phyloP scores from a whole-genome alignment of 2,329 filamentous ascomycete species.

The Neoarthrinium moseri region DNA sequence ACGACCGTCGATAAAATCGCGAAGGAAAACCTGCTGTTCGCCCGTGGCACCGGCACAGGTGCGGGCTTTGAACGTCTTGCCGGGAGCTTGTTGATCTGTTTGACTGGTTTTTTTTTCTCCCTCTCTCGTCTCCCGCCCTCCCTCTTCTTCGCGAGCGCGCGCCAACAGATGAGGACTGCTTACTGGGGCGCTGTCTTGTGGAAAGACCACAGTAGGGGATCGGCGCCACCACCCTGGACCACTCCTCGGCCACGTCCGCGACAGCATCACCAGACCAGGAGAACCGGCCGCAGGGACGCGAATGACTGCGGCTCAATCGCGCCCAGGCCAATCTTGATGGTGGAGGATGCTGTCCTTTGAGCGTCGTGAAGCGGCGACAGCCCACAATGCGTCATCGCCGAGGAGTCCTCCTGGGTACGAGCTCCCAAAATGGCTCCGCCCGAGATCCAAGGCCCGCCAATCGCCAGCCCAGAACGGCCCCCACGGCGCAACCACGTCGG shows the following conservation, averaged over 20 bases:
- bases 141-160: neutral
- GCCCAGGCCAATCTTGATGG: no score
- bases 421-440: neutral
- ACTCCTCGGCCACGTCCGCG: neutral
- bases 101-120: neutral
- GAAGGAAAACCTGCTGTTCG: no score
- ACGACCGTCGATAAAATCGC: no score
- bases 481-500: neutral
- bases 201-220: conserved; percentile 5
- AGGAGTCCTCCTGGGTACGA: neutral
- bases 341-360: neutral
- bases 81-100: neutral
- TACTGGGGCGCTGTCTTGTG: conserved; percentile 1
- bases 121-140: neutral
- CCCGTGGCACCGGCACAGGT: neutral
- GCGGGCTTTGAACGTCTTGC: neutral
- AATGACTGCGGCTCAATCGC: no score
- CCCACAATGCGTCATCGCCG: neutral
- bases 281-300: no score
- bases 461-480: neutral
- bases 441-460: neutral
- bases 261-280: neutral
- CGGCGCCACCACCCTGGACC: conserved; percentile 5
- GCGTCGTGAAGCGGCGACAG: no score
- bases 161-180: conserved; percentile 3